phyloP scores from a whole-genome alignment of 2,329 filamentous ascomycete species.

The Fusarium virguliforme region DNA sequence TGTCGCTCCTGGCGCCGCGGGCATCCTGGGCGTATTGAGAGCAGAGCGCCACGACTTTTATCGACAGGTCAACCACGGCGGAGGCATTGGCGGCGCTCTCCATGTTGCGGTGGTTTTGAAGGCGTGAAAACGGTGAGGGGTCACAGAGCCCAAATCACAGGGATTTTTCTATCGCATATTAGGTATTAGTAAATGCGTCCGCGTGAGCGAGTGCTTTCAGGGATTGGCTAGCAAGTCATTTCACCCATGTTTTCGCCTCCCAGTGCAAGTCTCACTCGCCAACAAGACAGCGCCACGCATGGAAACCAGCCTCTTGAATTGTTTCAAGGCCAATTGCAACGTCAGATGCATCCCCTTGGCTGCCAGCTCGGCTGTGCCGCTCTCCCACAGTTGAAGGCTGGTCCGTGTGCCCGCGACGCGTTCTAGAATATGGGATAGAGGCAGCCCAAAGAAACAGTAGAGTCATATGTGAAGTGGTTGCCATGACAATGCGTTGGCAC shows the following conservation, averaged over 20 bases:
- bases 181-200: background rate
- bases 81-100: slow-evolving; percentile 57
- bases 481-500: background rate
- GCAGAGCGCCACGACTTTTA: slow-evolving; percentile 55
- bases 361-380: background rate
- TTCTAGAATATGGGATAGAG: background rate
- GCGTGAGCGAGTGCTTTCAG: background rate
- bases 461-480: background rate
- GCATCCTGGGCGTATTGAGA: slow-evolving; percentile 56
- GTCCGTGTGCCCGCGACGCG: background rate
- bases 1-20: slow-evolving; percentile 54
- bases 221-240: background rate
- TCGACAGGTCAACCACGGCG: slow-evolving; percentile 58
- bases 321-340: background rate
- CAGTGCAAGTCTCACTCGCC: background rate
- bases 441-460: background rate
- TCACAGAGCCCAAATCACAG: too few relatives aligned
- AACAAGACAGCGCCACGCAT: background rate
- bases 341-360: background rate
- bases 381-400: background rate
- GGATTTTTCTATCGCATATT: background rate
- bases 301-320: slow-evolving; percentile 9
- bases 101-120: slow-evolving; percentile 1
- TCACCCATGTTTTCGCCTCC: background rate
- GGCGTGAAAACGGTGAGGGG: background rate